Evolutionary conservation across 2,329 filamentous ascomycete genomes (phyloP).

Genomic region (Pyrenochaeta sp.): DNA sequence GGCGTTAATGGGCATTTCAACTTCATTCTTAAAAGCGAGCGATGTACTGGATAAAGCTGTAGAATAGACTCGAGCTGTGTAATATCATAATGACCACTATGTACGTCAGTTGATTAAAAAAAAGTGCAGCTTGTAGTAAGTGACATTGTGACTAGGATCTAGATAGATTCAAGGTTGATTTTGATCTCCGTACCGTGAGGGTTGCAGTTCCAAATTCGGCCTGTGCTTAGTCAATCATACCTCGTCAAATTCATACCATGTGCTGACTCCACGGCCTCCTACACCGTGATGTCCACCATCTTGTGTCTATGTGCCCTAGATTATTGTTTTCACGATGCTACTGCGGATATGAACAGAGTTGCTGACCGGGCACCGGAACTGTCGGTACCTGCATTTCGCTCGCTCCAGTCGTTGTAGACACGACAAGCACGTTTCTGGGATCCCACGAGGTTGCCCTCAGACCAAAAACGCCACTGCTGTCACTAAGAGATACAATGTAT

Average conservation of each 20-base stretch:
- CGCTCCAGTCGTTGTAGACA: neutral
- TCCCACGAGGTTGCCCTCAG: neutral
- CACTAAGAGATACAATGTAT: neutral
- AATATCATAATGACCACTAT: neutral
- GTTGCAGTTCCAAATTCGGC: neutral
- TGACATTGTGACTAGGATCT: neutral
- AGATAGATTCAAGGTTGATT: neutral
- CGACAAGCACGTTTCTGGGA: neutral
- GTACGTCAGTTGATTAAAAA: neutral
- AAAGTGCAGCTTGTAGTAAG: neutral
- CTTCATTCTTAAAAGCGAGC: neutral
- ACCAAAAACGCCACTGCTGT: neutral
- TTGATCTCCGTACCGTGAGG: no score
- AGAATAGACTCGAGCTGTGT: conserved; percentile 3
- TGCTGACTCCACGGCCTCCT: no score
- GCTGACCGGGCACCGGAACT: neutral
- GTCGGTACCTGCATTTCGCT: neutral
- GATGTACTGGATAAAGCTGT: conserved; percentile 1
- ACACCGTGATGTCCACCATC: no score
- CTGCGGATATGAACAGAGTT: neutral
- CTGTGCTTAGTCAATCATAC: no score
- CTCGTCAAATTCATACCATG: no score
- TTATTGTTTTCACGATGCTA: neutral
- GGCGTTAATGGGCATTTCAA: neutral
- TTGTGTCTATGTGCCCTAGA: neutral